Evolutionary conservation across 2,329 filamentous ascomycete species (phyloP), one percentile per base, ranked within the genome.

Genomic region (Sporothrix sp.): DNA sequence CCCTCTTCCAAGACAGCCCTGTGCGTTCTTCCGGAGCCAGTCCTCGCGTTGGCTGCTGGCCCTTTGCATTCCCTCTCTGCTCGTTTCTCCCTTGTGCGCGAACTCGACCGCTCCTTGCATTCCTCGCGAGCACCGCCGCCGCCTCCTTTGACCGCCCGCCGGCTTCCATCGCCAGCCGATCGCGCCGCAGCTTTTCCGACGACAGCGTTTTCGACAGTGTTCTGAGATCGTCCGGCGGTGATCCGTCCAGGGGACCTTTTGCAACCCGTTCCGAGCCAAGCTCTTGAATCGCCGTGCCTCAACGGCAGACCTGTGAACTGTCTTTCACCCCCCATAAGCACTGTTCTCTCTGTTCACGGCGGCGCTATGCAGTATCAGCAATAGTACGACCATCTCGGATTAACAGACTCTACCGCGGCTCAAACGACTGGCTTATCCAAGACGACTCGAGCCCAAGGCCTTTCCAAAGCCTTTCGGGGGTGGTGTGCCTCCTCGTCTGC

Each of bases 71-170:
- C 46, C 33, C 36, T 40, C 46, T 42, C n/a, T 49, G 27, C 37
- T 42, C 7, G 27, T 27, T 30, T 21, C 38, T 50, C 48, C 48
- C 48, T 50, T 50, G 32, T 36, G 39, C 48, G 48, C 48, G 48
- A 50, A 38, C 48, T 27, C 20, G 16, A 28, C 25, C 18, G 37
- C 38, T 16, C n/a, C 43, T 44, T 44, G 13, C 48, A 50, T 50
- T 50, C 48, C 40, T 50, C 39, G 32, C 48, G 48, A 37, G n/a
- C 28, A 40, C 13, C 18, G 18, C 39, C 23, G 18, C 32, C 21
- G 21, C 36, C 35, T 43, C 25, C 21, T 27, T 36, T 20, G 21
- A 49, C 21, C 28, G 35, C 44, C 35, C 25, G 25, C 25, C 16
- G 5, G 28, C 14, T 45, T 13, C 30, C 7, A 36, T 45, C 30